phyloP scores from a whole-genome alignment of 2,329 filamentous ascomycete species.

The Aspergillus aculeatus region DNA sequence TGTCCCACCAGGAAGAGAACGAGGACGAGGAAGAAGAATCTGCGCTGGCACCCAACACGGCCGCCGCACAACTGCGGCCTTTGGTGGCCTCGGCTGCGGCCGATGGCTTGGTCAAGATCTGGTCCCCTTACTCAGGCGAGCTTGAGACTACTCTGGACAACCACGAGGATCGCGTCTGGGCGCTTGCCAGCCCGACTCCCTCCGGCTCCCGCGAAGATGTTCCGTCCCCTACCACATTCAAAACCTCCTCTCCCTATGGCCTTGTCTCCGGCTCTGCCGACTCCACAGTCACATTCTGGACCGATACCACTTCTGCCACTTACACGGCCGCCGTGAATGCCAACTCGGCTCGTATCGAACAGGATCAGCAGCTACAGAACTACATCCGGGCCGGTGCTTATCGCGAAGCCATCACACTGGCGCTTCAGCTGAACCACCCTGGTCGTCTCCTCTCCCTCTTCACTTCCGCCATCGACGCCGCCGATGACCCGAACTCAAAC shows the following conservation, averaged over 20 bases:
- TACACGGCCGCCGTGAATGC: constrained; percentile 71
- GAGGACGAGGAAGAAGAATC: constrained; percentile 30
- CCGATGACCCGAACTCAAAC: constrained; percentile 56
- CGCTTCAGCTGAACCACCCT: constrained; percentile 91
- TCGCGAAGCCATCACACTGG: constrained; percentile 87
- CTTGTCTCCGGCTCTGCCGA: constrained; percentile 91
- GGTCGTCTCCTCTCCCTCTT: constrained; percentile 82
- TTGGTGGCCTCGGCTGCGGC: constrained; percentile 78
- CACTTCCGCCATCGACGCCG: constrained; percentile 71
- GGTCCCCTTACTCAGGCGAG: constrained; percentile 85
- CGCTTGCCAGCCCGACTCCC: constrained; percentile 65
- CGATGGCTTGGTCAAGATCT: constrained; percentile 94
- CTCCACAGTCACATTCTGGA: constrained; percentile 92
- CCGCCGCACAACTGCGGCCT: constrained; percentile 35
- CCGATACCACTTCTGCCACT: constrained; percentile 81
- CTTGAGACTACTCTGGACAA: constrained; percentile 89
- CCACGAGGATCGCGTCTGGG: constrained; percentile 95
- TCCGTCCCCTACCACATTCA: constrained; percentile 30
- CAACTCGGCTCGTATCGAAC: constrained; percentile 78
- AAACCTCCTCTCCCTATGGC: constrained; percentile 53
- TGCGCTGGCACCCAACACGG: constrained; percentile 28
- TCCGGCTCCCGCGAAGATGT: constrained; percentile 34
- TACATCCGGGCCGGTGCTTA: constrained; percentile 86
- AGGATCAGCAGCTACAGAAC: constrained; percentile 92
- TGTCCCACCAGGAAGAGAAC: constrained; percentile 36